A percentile compares a stretch with the other conserved stretches of the same genome.
Evolutionary conservation across 1,284 basidiomycete species (phyloP).

Genomic region (Pyrrhoderma noxium): DNA sequence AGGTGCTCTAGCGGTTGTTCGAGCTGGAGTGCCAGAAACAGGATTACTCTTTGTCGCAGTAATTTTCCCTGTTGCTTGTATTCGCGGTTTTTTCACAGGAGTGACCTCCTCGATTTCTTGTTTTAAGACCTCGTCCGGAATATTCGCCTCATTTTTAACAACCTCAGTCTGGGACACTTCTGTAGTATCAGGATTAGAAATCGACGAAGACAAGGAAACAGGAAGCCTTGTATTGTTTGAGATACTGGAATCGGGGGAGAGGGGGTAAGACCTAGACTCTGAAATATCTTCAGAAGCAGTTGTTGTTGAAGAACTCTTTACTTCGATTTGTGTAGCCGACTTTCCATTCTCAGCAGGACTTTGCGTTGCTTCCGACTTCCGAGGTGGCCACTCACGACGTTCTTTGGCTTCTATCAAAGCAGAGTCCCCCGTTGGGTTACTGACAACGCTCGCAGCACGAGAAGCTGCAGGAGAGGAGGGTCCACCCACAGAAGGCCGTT

Average conservation of each 20-base stretch:
- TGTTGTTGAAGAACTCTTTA: neutral
- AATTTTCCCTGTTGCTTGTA: conserved; percentile 6
- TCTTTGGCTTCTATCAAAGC: conserved; percentile 58
- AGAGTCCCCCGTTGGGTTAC: conserved; percentile 52
- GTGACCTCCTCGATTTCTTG: conserved; percentile 1
- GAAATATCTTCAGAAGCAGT: conserved; percentile 8
- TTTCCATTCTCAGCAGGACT: neutral
- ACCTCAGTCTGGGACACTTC: neutral
- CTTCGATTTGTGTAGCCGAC: neutral
- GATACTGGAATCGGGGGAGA: conserved; percentile 12
- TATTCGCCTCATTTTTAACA: neutral
- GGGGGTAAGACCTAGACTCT: conserved; percentile 9
- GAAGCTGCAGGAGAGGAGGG: conserved; percentile 19
- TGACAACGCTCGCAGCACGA: conserved; percentile 53
- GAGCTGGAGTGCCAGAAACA: neutral
- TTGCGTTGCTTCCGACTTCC: conserved; percentile 18
- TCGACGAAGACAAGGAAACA: neutral
- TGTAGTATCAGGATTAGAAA: conserved; percentile 10
- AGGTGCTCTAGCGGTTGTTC: neutral
- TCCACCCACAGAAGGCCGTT: conserved; percentile 38
- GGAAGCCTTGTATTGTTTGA: neutral
- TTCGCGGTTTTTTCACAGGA: neutral
- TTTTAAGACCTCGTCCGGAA: neutral
- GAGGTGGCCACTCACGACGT: conserved; percentile 70
- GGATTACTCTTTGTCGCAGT: conserved; percentile 9